Evolutionary conservation across 441 rosid species (phyloP).

Genomic region (Syzygium syzygioides): DNA sequence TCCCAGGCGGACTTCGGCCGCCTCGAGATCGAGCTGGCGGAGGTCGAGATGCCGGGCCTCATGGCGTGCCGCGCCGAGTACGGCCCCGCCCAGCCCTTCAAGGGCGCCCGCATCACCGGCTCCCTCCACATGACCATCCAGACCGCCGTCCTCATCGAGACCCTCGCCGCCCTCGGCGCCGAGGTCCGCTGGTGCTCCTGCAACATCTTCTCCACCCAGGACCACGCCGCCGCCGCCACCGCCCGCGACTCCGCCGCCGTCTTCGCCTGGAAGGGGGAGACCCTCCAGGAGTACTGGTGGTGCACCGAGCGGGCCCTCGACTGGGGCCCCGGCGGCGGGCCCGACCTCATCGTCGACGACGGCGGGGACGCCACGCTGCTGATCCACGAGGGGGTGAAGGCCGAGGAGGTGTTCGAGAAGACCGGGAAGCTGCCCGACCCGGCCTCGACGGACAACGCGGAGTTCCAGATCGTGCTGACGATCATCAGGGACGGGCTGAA

Average conservation of each 20-base stretch:
- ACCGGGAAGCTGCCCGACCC: slow-evolving; percentile 68
- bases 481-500: slow-evolving; percentile 74
- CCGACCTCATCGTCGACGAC: slow-evolving; percentile 87
- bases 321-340: slow-evolving; percentile 95
- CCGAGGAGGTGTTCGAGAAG: slow-evolving; percentile 74
- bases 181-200: slow-evolving; percentile 97
- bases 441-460: slow-evolving; percentile 68
- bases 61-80: slow-evolving; percentile 73
- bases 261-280: slow-evolving; percentile 96
- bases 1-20: slow-evolving; percentile 95
- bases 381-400: slow-evolving; percentile 92
- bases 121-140: slow-evolving; percentile 98
- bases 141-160: slow-evolving; percentile 85
- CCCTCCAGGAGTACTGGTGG: slow-evolving; percentile 98
- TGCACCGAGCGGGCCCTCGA: slow-evolving; percentile 93
- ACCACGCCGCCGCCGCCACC: slow-evolving; percentile 87
- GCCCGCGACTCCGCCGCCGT: slow-evolving; percentile 92
- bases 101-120: slow-evolving; percentile 87
- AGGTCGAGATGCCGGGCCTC: slow-evolving; percentile 88
- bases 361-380: slow-evolving; percentile 92
- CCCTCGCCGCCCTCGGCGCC: slow-evolving; percentile 78
- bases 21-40: slow-evolving; percentile 80
- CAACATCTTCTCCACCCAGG: slow-evolving; percentile 93
- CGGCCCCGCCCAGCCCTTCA: slow-evolving; percentile 83
- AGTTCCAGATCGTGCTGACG: slow-evolving; percentile 77